These are phyloP conservation scores for Phoma sp. DNA, from an alignment of 2,329 filamentous ascomycete genomes.

Conservation along the genomic window DNA sequence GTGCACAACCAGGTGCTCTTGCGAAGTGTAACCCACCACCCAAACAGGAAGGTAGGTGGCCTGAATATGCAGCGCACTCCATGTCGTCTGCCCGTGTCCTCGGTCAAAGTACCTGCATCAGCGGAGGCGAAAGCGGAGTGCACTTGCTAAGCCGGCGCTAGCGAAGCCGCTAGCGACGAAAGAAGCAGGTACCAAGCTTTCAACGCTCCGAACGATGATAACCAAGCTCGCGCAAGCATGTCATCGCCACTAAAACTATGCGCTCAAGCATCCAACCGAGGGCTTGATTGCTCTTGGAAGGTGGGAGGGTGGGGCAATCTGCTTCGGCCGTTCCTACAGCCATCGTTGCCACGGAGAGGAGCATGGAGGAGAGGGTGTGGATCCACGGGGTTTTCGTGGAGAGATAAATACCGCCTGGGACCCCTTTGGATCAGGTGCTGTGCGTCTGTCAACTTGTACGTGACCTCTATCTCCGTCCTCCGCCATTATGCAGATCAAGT, in stretches of 20 bases:
- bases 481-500: constrained; percentile 30
- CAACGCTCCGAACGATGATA: constrained; percentile 1
- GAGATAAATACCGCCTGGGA: constrained; percentile 9
- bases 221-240: constrained; percentile 8
- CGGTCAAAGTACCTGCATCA: constrained; percentile 15
- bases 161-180: background rate
- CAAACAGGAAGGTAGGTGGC: constrained; percentile 14
- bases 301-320: constrained; percentile 13
- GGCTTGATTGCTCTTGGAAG: constrained; percentile 21
- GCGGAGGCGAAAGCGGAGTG: constrained; percentile 6
- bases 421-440: background rate
- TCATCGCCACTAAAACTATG: constrained; percentile 11
- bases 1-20: constrained; percentile 2
- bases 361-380: background rate
- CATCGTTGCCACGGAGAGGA: constrained; percentile 1
- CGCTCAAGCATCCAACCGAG: constrained; percentile 15
- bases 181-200: constrained; percentile 5
- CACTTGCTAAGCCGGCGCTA: background rate
- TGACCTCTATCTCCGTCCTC: constrained; percentile 8
- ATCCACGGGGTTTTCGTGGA: background rate
- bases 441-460: constrained; percentile 14
- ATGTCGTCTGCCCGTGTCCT: constrained; percentile 4
- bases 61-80: constrained; percentile 3
- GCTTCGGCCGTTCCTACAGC: constrained; percentile 5
- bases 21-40: background rate